Evolutionary conservation across 2,329 filamentous ascomycete species (phyloP).

Genomic region (Penicillium carneum): DNA sequence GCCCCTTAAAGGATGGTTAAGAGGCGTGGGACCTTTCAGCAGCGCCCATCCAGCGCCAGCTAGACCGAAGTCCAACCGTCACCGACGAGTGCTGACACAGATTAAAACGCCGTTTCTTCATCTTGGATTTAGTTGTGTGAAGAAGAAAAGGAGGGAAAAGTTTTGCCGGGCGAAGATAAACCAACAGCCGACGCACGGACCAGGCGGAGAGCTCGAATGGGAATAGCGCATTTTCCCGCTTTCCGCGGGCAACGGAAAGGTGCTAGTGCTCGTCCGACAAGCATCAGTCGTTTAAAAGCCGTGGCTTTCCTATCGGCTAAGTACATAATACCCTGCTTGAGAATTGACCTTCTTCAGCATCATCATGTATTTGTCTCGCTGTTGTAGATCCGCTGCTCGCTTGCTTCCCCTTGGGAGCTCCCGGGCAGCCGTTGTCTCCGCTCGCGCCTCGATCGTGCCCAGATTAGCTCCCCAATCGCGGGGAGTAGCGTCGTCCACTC

Average conservation of each 20-base stretch:
- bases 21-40: conserved; percentile 48
- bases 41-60: conserved; percentile 47
- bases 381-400: conserved; percentile 44
- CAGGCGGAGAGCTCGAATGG: conserved; percentile 30
- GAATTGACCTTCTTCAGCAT: conserved; percentile 19
- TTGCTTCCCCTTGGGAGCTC: conserved; percentile 42
- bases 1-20: conserved; percentile 47
- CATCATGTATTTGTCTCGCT: conserved; percentile 49
- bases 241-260: conserved; percentile 50
- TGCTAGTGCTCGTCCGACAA: conserved; percentile 26
- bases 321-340: conserved; percentile 22
- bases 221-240: conserved; percentile 41
- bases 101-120: conserved; percentile 47
- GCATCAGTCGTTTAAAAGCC: conserved; percentile 30
- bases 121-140: conserved; percentile 54
- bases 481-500: conserved; percentile 46
- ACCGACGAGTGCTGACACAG: conserved; percentile 49
- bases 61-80: conserved; percentile 31
- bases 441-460: conserved; percentile 33
- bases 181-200: conserved; percentile 26
- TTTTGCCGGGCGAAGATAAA: conserved; percentile 31
- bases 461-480: conserved; percentile 44
- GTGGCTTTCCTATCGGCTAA: conserved; percentile 34
- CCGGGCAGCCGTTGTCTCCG: conserved; percentile 32
- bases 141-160: conserved; percentile 36